Conservation (phyloP, 108 stramenopile species). For the Bacterosira constricta region DNA sequence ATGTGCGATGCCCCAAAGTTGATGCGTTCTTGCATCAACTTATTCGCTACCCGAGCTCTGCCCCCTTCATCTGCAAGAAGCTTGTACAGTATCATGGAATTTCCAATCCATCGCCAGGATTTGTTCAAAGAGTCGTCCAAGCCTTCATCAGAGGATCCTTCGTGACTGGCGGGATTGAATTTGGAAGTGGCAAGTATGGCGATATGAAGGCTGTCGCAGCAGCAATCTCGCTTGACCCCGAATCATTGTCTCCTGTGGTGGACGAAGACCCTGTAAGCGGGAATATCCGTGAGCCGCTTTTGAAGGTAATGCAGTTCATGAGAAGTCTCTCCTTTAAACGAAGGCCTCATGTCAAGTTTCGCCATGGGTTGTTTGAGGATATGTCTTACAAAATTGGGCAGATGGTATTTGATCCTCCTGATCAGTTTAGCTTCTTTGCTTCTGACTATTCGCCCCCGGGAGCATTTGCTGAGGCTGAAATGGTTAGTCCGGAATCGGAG, state of each 20-base stretch:
- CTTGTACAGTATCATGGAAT: conserved; percentile 48
- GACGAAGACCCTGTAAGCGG: conserved; percentile 57
- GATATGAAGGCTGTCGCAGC: conserved; percentile 60
- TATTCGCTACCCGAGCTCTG: conserved; percentile 52
- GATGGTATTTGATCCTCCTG: conserved; percentile 42
- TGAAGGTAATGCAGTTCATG: conserved; percentile 47
- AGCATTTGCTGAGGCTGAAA: conserved; percentile 12
- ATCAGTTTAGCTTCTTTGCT: conserved; percentile 56
- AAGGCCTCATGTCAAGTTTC: conserved; percentile 4
- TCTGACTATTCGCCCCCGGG: conserved; percentile 45
- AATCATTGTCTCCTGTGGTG: conserved; percentile 39
- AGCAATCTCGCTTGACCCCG: conserved; percentile 59
- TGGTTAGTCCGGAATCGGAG: neutral
- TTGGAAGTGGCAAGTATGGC: conserved; percentile 54
- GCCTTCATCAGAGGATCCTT: conserved; percentile 35
- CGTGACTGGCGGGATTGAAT: conserved; percentile 16
- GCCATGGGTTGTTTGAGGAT: conserved; percentile 9
- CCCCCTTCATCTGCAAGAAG: conserved; percentile 54
- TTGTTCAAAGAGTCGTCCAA: conserved; percentile 34
- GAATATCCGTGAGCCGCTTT: conserved; percentile 32
- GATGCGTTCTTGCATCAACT: conserved; percentile 38
- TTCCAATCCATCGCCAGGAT: conserved; percentile 52
- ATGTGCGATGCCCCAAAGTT: neutral
- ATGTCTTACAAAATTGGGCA: conserved; percentile 51
- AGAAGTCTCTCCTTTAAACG: conserved; percentile 30